Evolutionary conservation across 1,284 basidiomycete genomes (phyloP), one percentile per base, ranked within the genome.

Genomic region (Ustilago curta): DNA sequence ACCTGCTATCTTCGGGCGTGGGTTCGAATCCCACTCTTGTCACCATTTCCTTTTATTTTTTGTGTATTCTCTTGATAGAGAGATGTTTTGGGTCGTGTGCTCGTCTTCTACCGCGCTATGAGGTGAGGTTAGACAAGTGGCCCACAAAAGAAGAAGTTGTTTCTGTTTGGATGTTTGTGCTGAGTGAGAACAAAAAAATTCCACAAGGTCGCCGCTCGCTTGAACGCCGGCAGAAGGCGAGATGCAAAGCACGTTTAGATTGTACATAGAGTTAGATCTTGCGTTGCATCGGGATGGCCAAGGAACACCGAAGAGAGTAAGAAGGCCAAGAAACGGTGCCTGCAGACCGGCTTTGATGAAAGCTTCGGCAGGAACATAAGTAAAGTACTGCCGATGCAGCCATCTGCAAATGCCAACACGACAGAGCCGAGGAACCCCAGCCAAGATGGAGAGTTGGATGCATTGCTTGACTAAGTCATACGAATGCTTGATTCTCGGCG

Each of bases 1-100:
- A 59, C 45, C 70, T 68, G 65, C 70, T 73, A 69, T 80, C 78
- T 80, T 80, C 78, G 79, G 79, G 79, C 80, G 80, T 80, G 80
- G 80, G 79, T 82, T 80, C 75, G 80, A 80, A 79, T 82, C 77
- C 79, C 80, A 79, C 80, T 78, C 72, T 82, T 78, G 76, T 81
- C 78, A 80, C 54, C 1, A 56, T 23, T 4, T 35, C 21, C 35
- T 69, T 58, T 58, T 52, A 14, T 48, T 19, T 59, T 53, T 53
- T 37, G 3, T 37, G 12, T n/a, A n/a, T n/a, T n/a, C n/a, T n/a
- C n/a, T n/a, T n/a, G n/a, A n/a, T n/a, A 12, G 3, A 11, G 35
- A 14, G 3, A 32, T 9, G 3, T 2, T 37, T 37, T 37, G 35
- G 14, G 35, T 37, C 35, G 35, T 37, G 31, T 52, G 19, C 18